Conservation (phyloP, 2,329 filamentous ascomycete species). For the Colletotrichum lini region DNA sequence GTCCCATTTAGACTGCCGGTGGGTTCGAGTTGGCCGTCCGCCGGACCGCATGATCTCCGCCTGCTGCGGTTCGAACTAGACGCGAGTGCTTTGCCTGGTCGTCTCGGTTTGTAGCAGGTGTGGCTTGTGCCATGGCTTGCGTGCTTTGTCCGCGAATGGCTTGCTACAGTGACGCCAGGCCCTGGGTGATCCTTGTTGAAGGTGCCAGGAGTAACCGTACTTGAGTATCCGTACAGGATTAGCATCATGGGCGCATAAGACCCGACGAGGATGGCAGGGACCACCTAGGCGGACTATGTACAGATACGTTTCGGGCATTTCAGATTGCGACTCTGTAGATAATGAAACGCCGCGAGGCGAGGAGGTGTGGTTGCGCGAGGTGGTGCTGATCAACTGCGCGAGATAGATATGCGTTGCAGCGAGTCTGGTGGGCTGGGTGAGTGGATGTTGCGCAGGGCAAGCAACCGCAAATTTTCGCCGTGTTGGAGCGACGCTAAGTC, state of each 20-base stretch:
- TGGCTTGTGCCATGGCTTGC: conserved; percentile 40
- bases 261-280: conserved; percentile 32
- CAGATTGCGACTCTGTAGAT: conserved; percentile 31
- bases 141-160: conserved; percentile 33
- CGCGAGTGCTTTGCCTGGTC: conserved; percentile 7
- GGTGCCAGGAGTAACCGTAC: conserved; percentile 11
- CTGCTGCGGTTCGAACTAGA: not conserved
- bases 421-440: too few species aligned
- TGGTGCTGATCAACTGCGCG: conserved; percentile 9
- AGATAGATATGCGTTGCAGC: conserved; percentile 1
- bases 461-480: conserved; percentile 15
- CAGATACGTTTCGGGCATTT: conserved; percentile 22
- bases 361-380: conserved; percentile 23
- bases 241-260: conserved; percentile 6
- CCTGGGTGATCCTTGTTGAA: conserved; percentile 23
- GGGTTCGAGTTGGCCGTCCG: not conserved
- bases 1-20: conserved; percentile 1
- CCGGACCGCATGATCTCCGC: conserved; percentile 7
- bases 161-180: conserved; percentile 31
- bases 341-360: conserved; percentile 22
- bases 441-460: conserved; percentile 5
- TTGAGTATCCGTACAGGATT: not conserved
- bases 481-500: conserved; percentile 10
- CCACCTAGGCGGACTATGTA: not conserved
- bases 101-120: conserved; percentile 19